Conservation (phyloP, 495 filamentous ascomycete genomes). For the Penicillium egyptiacum region DNA sequence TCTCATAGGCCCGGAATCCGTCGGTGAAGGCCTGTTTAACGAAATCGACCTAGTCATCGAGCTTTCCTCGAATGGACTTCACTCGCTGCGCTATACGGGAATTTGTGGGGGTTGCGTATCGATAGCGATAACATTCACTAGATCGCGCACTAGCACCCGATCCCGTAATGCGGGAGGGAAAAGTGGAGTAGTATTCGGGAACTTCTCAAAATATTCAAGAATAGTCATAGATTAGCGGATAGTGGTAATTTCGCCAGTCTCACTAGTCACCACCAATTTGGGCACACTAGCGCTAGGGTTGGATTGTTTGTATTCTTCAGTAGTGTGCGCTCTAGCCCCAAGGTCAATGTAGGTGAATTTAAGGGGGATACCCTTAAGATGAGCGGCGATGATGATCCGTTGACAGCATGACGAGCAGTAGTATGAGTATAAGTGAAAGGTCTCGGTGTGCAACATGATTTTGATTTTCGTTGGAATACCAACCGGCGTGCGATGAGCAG, state of each 20-base stretch:
- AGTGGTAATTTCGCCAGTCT: neutral
- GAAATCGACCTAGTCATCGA: too few relatives aligned
- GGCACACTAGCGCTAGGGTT: neutral
- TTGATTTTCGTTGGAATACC: too few relatives aligned
- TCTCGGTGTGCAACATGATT: neutral
- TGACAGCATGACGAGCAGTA: neutral
- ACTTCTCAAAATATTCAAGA: neutral
- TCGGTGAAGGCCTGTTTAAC: too few relatives aligned
- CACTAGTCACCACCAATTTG: neutral
- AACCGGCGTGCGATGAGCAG: too few relatives aligned
- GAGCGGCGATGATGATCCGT: neutral
- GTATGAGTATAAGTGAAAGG: neutral
- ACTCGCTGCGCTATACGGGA: too few relatives aligned
- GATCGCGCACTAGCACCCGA: too few relatives aligned
- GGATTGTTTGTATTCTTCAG: neutral
- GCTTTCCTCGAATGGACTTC: too few relatives aligned
- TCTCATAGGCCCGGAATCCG: too few relatives aligned
- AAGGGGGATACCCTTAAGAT: slow-evolving; percentile 3
- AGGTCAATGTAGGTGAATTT: slow-evolving; percentile 1
- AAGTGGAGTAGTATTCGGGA: neutral
- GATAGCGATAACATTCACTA: too few relatives aligned
- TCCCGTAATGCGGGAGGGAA: neutral
- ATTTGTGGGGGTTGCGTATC: too few relatives aligned
- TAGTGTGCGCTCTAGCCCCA: neutral
- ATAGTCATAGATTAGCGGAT: neutral